phyloP scores from a whole-genome alignment of 352 stramenopile species.

The Phytophthora constricta region DNA sequence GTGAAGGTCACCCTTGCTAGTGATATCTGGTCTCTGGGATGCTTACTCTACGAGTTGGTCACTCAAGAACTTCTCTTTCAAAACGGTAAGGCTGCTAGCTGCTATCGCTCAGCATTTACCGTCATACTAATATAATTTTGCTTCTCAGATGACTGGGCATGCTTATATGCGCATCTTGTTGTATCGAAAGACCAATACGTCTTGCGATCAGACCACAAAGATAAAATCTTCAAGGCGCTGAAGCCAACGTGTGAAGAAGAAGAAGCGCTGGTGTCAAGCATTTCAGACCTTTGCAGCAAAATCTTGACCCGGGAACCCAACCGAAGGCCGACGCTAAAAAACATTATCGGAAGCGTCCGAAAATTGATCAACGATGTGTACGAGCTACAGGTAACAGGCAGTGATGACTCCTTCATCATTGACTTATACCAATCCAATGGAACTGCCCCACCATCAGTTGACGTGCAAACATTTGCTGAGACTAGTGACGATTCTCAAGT shows the following conservation, averaged over 20 bases:
- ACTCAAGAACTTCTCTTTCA: conserved; percentile 72
- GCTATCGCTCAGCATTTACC: not conserved
- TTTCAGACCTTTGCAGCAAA: conserved; percentile 37
- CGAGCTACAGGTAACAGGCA: conserved; percentile 28
- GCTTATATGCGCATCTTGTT: conserved; percentile 66
- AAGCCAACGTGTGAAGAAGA: conserved; percentile 39
- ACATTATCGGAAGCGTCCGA: conserved; percentile 23
- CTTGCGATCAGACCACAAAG: conserved; percentile 49
- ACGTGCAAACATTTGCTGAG: not conserved
- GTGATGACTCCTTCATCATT: conserved; percentile 32
- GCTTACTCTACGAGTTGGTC: conserved; percentile 74
- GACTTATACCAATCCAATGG: conserved; percentile 5
- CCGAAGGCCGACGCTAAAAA: conserved; percentile 31
- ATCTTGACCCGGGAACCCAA: conserved; percentile 42
- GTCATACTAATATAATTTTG: not conserved
- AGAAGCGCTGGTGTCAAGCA: conserved; percentile 30
- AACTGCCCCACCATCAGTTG: not conserved
- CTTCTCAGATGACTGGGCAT: conserved; percentile 66
- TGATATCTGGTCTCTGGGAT: conserved; percentile 79
- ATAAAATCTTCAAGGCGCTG: conserved; percentile 43
- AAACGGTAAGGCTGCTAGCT: conserved; percentile 38
- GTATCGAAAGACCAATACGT: conserved; percentile 37
- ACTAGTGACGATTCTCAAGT: not conserved
- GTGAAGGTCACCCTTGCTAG: conserved; percentile 49
- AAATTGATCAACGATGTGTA: conserved; percentile 39